Evolutionary conservation across 805 yeast genomes (phyloP).

Genomic region (Ogataea siamensis): DNA sequence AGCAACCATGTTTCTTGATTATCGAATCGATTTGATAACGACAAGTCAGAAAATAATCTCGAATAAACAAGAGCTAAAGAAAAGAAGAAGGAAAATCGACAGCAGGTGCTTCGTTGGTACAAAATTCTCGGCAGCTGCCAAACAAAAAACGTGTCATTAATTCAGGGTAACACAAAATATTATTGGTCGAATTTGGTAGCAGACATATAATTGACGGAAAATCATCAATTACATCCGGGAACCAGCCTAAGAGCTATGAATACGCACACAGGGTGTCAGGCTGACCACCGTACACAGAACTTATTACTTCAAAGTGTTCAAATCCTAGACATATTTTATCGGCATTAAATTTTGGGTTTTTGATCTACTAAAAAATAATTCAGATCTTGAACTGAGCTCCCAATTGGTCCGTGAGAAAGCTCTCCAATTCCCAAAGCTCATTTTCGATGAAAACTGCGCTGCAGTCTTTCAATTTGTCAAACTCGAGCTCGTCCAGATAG

Average conservation of each 20-base stretch:
- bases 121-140: constrained; percentile 14
- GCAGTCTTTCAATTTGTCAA: constrained; percentile 7
- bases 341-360: constrained; percentile 8
- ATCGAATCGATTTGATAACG: constrained; percentile 16
- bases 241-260: too few relatives aligned
- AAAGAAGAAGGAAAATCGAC: constrained; percentile 20
- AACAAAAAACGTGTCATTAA: constrained; percentile 6
- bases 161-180: constrained; percentile 10
- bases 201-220: background rate
- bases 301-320: too few relatives aligned
- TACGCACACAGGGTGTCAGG: too few relatives aligned
- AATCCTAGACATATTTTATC: constrained; percentile 5
- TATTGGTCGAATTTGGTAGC: constrained; percentile 12
- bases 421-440: constrained; percentile 19
- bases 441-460: constrained; percentile 13
- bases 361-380: constrained; percentile 2
- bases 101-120: constrained; percentile 18
- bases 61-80: constrained; percentile 16
- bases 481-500: constrained; percentile 4
- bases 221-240: background rate
- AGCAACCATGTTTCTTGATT: constrained; percentile 38
- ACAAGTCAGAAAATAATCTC: constrained; percentile 15
- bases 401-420: constrained; percentile 11
- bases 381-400: constrained; percentile 18
- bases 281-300: too few relatives aligned